Percentiles rank a stretch among this genome's conserved stretches.
Conservation (phyloP, 805 yeast genomes). For the Pichia eremophila region DNA sequence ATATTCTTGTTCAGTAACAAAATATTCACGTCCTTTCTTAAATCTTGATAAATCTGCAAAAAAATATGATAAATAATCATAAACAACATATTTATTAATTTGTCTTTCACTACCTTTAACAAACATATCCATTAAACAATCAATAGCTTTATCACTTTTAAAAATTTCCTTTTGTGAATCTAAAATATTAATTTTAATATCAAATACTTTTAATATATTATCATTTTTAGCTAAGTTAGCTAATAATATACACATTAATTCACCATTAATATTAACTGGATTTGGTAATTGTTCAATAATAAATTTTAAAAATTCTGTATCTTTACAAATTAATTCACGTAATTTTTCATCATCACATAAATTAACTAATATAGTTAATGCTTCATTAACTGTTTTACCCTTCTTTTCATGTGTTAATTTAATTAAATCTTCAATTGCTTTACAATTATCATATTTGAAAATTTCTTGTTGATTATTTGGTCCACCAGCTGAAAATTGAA, state of each 20-base stretch:
- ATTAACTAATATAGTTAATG: slow-evolving; percentile 75
- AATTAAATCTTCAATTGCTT: slow-evolving; percentile 67
- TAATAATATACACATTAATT: slow-evolving; percentile 72
- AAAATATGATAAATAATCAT: slow-evolving; percentile 76
- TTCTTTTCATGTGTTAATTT: slow-evolving; percentile 45
- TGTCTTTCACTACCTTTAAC: slow-evolving; percentile 73
- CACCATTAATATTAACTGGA: slow-evolving; percentile 58
- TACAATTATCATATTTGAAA: slow-evolving; percentile 60
- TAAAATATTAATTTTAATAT: slow-evolving; percentile 24
- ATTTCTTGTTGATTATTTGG: slow-evolving; percentile 42
- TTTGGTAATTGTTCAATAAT: slow-evolving; percentile 43
- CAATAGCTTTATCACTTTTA: slow-evolving; percentile 52
- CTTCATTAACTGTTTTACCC: slow-evolving; percentile 47
- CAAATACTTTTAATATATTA: slow-evolving; percentile 44
- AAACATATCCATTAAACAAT: slow-evolving; percentile 79
- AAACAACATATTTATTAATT: slow-evolving; percentile 64
- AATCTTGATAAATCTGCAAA: slow-evolving; percentile 87
- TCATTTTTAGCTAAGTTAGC: slow-evolving; percentile 81
- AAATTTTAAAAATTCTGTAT: slow-evolving; percentile 43
- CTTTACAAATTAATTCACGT: slow-evolving; percentile 58
- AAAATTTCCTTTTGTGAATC: slow-evolving; percentile 37
- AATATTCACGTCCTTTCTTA: slow-evolving; percentile 63
- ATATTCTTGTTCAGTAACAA: slow-evolving; percentile 60
- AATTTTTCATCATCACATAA: slow-evolving; percentile 62
- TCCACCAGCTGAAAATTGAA: slow-evolving; percentile 71